Base-by-base conservation (phyloP, 768 basidiomycete genomes). In the Lentinula aciculospora region DNA sequence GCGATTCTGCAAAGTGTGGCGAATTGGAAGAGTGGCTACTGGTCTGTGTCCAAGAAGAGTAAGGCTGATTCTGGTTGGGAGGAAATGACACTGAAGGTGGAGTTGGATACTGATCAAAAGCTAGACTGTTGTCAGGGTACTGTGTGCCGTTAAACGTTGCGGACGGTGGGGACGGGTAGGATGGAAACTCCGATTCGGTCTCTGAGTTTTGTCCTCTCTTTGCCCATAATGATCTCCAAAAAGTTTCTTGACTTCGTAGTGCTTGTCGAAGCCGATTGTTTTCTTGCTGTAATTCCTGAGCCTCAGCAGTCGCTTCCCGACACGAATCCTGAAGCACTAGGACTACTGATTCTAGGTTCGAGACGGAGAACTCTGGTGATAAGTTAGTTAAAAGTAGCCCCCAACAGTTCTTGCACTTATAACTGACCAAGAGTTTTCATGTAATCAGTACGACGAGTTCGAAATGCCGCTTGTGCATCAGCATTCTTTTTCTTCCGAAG, bases 401-500 rank as follows among this genome's bases (percentile, higher is more conserved):
- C 17, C 37, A 19, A 10, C 4, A 1, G 13, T 32, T 13, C 6
- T 15, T 4, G n/a, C 9, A 44, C 4, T 9, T 2, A 23, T 2
- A 19, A 44, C 42, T 2, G 10, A 44, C 93, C 91, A 61, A 93
- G 81, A 12, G 89, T 92, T 42, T 88, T 83, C 67, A 93, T 93
- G 69, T 93, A 93, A 71, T 89, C 92, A 49, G 88, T 56, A 10
- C 54, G 25, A 63, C 89, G 74, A 49, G 86, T 87, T 61, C 89
- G 79, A 70, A 92, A 92, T 59, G 89, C 89, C 55, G 91, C 90
- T 72, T 93, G 91, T 2, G 91, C 91, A 67, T 92, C 88, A 34
- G 91, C 91, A 65, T 93, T 93, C 75, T 93, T 93, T 78, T 89
- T 90, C 76, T 90, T 91, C 62, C 89, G 76, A 64, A 88, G 76